Conservation (phyloP, 2,329 filamentous ascomycete species). For the Fusarium miscanthi region DNA sequence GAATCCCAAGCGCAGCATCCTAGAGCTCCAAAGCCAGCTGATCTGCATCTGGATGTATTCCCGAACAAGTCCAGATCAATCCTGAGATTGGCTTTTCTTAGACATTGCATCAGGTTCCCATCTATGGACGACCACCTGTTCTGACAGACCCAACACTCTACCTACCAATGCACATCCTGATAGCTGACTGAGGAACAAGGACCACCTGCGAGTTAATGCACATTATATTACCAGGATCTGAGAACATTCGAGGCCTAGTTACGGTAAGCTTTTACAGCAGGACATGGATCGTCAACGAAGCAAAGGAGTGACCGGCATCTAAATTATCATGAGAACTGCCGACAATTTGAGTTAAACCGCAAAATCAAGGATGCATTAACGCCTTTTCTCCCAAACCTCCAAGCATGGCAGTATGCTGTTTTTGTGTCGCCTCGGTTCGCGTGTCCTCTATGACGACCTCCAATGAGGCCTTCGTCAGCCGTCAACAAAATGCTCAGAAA, state of each 20-base stretch:
- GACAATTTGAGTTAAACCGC: conserved; percentile 11
- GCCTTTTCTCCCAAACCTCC: conserved; percentile 8
- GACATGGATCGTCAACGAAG: background rate
- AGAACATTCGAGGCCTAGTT: background rate
- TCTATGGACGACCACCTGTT: background rate
- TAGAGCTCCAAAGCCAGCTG: background rate
- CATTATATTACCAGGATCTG: background rate
- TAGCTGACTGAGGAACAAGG: background rate
- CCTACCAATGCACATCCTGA: background rate
- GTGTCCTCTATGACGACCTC: conserved; percentile 3
- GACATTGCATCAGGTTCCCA: background rate
- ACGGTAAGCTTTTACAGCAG: background rate
- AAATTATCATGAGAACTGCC: conserved; percentile 9
- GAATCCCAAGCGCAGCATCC: background rate
- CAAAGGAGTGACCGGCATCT: background rate
- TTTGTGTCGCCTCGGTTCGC: background rate
- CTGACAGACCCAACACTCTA: background rate
- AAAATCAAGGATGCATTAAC: conserved; percentile 10
- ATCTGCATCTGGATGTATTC: background rate
- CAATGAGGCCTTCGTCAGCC: background rate
- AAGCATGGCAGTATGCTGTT: background rate
- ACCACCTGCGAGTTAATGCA: background rate
- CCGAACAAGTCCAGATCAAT: background rate
- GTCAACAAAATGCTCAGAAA: background rate
- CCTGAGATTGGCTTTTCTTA: background rate